Evolutionary conservation across 768 basidiomycete species (phyloP).

Genomic region (Phallus indusiatus): DNA sequence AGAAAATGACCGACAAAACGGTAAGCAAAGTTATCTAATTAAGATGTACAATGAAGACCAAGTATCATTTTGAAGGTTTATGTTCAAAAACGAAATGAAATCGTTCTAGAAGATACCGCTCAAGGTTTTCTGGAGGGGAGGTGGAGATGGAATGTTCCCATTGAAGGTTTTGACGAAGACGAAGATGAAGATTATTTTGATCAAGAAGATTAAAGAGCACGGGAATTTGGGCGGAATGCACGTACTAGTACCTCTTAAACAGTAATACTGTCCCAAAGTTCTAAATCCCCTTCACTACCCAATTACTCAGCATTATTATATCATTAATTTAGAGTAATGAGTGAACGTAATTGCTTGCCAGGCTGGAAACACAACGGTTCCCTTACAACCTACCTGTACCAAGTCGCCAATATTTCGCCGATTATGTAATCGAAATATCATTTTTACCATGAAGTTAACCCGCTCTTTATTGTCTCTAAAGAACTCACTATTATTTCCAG

Average conservation of each 20-base stretch:
- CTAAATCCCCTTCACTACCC: too few relatives aligned
- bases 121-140: slow-evolving; percentile 78
- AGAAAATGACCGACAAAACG: slow-evolving; percentile 94
- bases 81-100: slow-evolving; percentile 94
- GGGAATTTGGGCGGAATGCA: too few relatives aligned
- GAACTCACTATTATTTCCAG: not conserved
- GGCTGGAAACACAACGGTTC: too few relatives aligned
- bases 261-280: too few relatives aligned
- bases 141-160: slow-evolving; percentile 70
- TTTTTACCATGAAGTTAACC: not conserved
- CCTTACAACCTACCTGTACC: too few relatives aligned
- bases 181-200: slow-evolving; percentile 4
- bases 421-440: not conserved
- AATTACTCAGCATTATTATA: too few relatives aligned
- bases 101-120: slow-evolving; percentile 91
- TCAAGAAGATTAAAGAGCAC: not conserved
- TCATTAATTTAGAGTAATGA: too few relatives aligned
- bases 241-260: too few relatives aligned
- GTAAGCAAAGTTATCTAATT: slow-evolving; percentile 33
- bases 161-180: slow-evolving; percentile 56
- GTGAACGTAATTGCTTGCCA: too few relatives aligned
- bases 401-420: too few relatives aligned
- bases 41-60: not conserved
- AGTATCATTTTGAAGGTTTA: slow-evolving; percentile 47
- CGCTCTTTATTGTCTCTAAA: not conserved